A percentile compares a stretch with the other conserved stretches of the same genome.
Conservation (phyloP, 148 eudicot species). For the Diospyros kaki region DNA sequence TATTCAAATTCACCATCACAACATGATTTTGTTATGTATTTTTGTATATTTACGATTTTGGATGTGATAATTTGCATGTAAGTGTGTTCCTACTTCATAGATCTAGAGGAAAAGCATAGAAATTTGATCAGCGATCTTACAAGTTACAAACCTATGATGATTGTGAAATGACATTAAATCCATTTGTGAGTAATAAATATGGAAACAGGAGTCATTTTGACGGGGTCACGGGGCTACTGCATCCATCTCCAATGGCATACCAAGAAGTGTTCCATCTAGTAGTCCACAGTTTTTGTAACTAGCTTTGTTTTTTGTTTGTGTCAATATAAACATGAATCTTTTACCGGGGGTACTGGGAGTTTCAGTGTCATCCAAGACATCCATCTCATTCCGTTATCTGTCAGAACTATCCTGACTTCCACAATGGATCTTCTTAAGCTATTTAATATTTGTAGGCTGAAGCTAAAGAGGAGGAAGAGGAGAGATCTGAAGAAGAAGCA, state of each 20-base stretch:
- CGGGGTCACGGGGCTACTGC: background rate
- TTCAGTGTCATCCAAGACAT: background rate
- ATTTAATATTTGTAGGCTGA: slow-evolving; percentile 37
- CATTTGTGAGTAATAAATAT: background rate
- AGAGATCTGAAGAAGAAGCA: slow-evolving; percentile 62
- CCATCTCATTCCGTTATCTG: background rate
- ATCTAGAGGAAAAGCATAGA: background rate
- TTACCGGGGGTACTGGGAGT: background rate
- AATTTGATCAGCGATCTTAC: background rate
- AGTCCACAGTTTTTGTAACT: background rate
- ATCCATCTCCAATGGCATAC: background rate
- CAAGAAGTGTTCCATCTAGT: background rate
- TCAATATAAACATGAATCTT: background rate
- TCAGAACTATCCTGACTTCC: background rate
- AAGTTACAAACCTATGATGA: background rate
- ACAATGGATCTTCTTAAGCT: background rate
- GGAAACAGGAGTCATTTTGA: background rate
- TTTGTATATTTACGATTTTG: background rate
- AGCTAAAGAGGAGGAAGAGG: slow-evolving; percentile 49
- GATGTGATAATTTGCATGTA: background rate
- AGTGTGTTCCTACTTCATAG: background rate
- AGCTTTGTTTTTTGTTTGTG: background rate
- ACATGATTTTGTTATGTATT: background rate
- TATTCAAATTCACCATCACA: background rate
- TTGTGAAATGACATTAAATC: background rate